Evolutionary conservation across 2,329 filamentous ascomycete genomes (phyloP).

Genomic region (Teratosphaeria pseudoeucalypti): DNA sequence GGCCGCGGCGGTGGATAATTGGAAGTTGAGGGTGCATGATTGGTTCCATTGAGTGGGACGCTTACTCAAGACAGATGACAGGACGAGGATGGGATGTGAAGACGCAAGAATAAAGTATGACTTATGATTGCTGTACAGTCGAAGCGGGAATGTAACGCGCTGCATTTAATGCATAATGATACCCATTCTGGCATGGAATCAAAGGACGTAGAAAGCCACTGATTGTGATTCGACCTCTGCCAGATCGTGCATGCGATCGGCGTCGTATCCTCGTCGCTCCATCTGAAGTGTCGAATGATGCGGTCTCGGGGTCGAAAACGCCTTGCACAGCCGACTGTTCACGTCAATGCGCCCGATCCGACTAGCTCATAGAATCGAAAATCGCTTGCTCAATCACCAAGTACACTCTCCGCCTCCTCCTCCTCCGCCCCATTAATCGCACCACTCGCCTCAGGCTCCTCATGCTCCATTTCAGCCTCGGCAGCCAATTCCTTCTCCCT

Average conservation of each 20-base stretch:
- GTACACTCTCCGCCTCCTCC: constrained; percentile 38
- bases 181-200: not conserved
- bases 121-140: not conserved
- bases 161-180: not conserved
- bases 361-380: not conserved
- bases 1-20: constrained; percentile 37
- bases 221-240: not conserved
- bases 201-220: not conserved
- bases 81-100: not conserved
- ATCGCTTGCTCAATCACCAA: constrained; percentile 24
- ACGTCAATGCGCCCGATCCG: not conserved
- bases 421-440: constrained; percentile 25
- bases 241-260: not conserved
- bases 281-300: not conserved
- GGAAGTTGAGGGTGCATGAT: constrained; percentile 25
- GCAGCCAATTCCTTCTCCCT: constrained; percentile 15
- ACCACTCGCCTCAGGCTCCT: constrained; percentile 19
- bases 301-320: not conserved
- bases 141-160: not conserved
- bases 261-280: not conserved
- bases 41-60: constrained; percentile 1
- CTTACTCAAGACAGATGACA: not conserved
- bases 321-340: not conserved
- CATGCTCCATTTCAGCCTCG: constrained; percentile 14
- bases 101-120: not conserved